phyloP scores from a whole-genome alignment of 441 rosid species.

The Flueggea neowawraea region DNA sequence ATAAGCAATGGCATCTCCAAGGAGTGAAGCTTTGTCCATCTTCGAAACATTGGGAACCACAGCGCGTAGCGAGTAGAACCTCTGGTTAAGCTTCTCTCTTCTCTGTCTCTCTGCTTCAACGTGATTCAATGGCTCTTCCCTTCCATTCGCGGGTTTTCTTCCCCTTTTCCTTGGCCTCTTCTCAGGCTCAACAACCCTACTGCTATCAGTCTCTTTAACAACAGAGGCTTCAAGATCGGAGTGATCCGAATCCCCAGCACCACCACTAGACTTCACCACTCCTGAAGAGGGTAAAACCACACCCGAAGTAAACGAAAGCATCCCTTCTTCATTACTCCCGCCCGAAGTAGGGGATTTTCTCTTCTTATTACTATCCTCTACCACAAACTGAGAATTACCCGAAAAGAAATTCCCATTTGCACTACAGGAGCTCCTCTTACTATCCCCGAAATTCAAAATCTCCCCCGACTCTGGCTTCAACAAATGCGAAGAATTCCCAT shows the following conservation, averaged over 20 bases:
- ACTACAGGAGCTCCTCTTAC: slow-evolving; percentile 41
- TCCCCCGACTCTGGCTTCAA: slow-evolving; percentile 74
- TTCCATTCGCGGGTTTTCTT: slow-evolving; percentile 90
- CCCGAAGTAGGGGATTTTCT: slow-evolving; percentile 51
- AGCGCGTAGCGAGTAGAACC: slow-evolving; percentile 86
- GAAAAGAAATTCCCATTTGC: slow-evolving; percentile 42
- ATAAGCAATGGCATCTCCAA: slow-evolving; percentile 89
- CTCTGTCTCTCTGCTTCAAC: slow-evolving; percentile 99
- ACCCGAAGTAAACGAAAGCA: slow-evolving; percentile 73
- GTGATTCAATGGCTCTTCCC: slow-evolving; percentile 97
- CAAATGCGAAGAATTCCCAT: slow-evolving; percentile 34
- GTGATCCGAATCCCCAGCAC: slow-evolving; percentile 72
- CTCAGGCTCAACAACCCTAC: slow-evolving; percentile 69
- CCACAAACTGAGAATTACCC: slow-evolving; percentile 27
- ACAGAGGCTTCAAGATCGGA: slow-evolving; percentile 96
- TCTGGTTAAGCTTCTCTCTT: slow-evolving; percentile 95
- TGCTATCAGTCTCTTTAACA: slow-evolving; percentile 64
- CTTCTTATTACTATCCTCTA: slow-evolving; percentile 39
- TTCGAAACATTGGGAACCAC: slow-evolving; percentile 97
- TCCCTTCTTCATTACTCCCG: slow-evolving; percentile 62
- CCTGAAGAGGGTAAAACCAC: slow-evolving; percentile 60
- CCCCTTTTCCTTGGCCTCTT: slow-evolving; percentile 93
- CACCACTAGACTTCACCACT: slow-evolving; percentile 50
- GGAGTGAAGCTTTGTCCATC: slow-evolving; percentile 97
- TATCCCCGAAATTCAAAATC: slow-evolving; percentile 61